phyloP scores from a whole-genome alignment of 2,329 filamentous ascomycete species.

The Diplodia intermedia region DNA sequence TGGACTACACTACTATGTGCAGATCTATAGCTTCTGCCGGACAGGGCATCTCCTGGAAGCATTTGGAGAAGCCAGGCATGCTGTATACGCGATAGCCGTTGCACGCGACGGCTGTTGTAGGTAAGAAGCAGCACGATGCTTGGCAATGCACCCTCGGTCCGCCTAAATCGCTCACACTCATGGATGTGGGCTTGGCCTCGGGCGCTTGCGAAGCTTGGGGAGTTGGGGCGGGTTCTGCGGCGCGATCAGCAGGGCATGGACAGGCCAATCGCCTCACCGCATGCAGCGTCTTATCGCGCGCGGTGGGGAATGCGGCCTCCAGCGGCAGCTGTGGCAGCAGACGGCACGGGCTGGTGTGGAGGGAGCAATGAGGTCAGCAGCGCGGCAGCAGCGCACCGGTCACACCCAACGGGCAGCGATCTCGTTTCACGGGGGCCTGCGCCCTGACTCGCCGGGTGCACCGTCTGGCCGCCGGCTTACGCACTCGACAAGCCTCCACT shows the following conservation, averaged over 20 bases:
- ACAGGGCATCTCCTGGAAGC: too few species aligned
- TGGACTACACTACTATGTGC: too few species aligned
- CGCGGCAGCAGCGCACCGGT: constrained; percentile 12
- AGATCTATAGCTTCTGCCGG: too few species aligned
- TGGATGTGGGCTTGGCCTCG: too few species aligned
- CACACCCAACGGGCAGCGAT: constrained; percentile 24
- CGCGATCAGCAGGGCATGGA: constrained; percentile 12
- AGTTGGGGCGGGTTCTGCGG: not conserved
- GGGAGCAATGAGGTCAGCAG: constrained; percentile 8
- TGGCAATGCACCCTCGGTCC: too few species aligned
- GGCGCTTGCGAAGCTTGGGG: not conserved
- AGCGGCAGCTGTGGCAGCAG: not conserved
- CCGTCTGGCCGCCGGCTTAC: constrained; percentile 13
- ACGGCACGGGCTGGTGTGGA: not conserved
- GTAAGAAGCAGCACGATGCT: too few species aligned
- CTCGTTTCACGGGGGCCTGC: not conserved
- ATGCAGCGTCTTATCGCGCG: constrained; percentile 15
- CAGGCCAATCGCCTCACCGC: constrained; percentile 25
- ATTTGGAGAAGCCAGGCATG: too few species aligned
- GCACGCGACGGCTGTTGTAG: too few species aligned
- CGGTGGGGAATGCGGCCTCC: constrained; percentile 9
- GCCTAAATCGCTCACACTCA: too few species aligned
- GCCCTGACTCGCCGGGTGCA: constrained; percentile 6
- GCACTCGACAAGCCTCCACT: constrained; percentile 18
- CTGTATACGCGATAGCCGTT: too few species aligned